Base-by-base conservation (phyloP, 768 basidiomycete species). In the Termitomyces heimii region DNA sequence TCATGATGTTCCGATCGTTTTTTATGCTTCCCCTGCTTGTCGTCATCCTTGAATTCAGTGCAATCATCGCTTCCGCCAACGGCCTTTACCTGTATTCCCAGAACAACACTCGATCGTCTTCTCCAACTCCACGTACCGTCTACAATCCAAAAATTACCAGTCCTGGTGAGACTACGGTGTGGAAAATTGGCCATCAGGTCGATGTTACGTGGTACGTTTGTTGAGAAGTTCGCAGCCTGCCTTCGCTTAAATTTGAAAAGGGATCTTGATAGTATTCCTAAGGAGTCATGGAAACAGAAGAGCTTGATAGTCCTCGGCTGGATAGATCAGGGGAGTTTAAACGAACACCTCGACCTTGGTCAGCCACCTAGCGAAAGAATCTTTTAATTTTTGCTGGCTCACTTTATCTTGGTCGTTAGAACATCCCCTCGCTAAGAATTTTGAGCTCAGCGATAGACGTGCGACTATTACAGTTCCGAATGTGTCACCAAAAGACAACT, bases 281-380 rank as follows among this genome's bases (percentile, higher is more conserved):
- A 66, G 53, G 60, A 68, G 45, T 58, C 65, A 18, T 67, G 74
- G 47, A 77, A 77, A 55, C 62, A 66, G 5, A 65, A 63, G n/a
- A 79, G 79, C 57, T 77, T 61, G 56, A 54, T 83, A 18, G 54
- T 77, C 12, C 69, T 83, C n/a, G 82, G 82, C 1, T 72, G 73
- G 62, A 32, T 76, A 16, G 64, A 72, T 16, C 51, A 66, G 35
- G 73, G 70, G 37, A 75, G 69, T 46, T 57, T 63, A 34, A 71
- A 73, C 62, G 78, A 81, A 59, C 77, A 82, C 62, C 74, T 83
- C 3, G 73, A 80, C 60, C 53, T 75, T 26, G 70, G 81, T 83
- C 59, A 55, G 71, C 43, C 24, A 43, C 35, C 26, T 58, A 31
- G 37, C 26, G 49, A 34, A 29, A 54, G 42, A 52, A 48, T 50